Evolutionary conservation across 305 asterid genomes (phyloP), one percentile per base, ranked within the genome.

Genomic region (Ruellia speciosa): DNA sequence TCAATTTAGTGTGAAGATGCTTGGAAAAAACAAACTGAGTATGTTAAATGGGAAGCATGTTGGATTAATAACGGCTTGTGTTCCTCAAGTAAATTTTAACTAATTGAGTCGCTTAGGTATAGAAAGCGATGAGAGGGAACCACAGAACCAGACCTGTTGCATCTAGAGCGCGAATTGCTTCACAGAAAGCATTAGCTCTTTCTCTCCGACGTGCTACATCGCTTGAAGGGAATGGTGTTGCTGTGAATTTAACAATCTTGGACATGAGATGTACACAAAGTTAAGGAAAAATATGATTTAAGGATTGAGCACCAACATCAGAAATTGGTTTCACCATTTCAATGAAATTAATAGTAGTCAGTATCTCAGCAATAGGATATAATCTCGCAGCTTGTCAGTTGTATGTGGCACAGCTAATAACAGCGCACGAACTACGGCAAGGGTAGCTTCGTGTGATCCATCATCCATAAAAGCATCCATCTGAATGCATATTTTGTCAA

Each of bases 381-480:
- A 93, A 76, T 93, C 97, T 77, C 96, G 81, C 64, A 93, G 96
- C 63, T 77, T 74, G 62, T 77, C 86, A 17, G 94, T 83, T 35
- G 95, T 88, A 71, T 84, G 97, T 14, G 99, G 97, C 56, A 93
- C 83, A 64, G 97, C 95, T 67, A 84, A 79, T 75, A 78, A 85
- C 74, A 93, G 71, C 65, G 99, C 89, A 62, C 97, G 96, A 68
- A 89, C 72, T 67, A 89, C 97, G 56, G 96, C 88, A 75, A 89
- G 63, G 58, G 84, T 86, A 63, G 96, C 99, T 88, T 87, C 99
- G 70, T 84, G 95, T 19, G 97, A 93, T 72, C 97, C 99, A 76
- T 93, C 99, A 66, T 93, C 99, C 65, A 93, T 90, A 81, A 93
- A 89, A 75, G 99, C 84, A 76, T 89, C 99, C 99, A 93, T 93